Conservation (phyloP, 139 green algal genomes). For the Dunaliella sp. region DNA sequence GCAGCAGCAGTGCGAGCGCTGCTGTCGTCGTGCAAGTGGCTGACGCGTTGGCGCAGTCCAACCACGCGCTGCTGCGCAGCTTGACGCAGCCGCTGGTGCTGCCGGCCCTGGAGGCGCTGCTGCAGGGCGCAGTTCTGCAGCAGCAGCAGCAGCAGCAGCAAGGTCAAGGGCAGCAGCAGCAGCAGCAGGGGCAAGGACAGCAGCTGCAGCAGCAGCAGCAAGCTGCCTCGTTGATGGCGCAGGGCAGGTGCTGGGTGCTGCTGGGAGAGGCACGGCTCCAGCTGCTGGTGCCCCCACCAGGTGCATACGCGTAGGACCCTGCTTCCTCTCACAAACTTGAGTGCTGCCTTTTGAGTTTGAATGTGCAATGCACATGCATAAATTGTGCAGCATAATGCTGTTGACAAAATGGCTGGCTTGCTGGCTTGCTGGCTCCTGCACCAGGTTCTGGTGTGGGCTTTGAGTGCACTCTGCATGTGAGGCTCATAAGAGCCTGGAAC, state of each 20-base stretch:
- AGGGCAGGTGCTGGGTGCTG: conserved; percentile 69
- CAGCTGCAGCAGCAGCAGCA: neutral
- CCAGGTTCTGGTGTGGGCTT: too few species aligned
- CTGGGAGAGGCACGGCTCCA: conserved; percentile 79
- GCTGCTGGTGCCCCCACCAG: conserved; percentile 64
- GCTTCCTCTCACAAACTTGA: too few species aligned
- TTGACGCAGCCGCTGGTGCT: neutral
- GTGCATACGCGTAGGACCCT: neutral
- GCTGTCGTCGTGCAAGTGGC: neutral
- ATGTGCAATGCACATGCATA: too few species aligned
- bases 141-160: conserved; percentile 8
- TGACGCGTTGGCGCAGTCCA: neutral
- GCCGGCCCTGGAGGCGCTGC: neutral
- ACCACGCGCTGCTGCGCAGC: neutral
- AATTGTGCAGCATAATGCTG: too few species aligned
- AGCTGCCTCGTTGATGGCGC: conserved; percentile 11
- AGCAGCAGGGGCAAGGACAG: conserved; percentile 32
- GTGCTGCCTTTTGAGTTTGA: too few species aligned
- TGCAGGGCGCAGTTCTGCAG: conserved; percentile 6
- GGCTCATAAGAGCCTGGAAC: too few species aligned
- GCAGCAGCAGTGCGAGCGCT: neutral
- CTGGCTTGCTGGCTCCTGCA: too few species aligned
- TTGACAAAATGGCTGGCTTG: too few species aligned
- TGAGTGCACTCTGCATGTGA: too few species aligned
- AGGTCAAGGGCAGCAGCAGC: conserved; percentile 1